Evolutionary conservation across 2,329 filamentous ascomycete species (phyloP), one percentile per base, ranked within the genome.

Genomic region (Cordyceps cateniannulata): DNA sequence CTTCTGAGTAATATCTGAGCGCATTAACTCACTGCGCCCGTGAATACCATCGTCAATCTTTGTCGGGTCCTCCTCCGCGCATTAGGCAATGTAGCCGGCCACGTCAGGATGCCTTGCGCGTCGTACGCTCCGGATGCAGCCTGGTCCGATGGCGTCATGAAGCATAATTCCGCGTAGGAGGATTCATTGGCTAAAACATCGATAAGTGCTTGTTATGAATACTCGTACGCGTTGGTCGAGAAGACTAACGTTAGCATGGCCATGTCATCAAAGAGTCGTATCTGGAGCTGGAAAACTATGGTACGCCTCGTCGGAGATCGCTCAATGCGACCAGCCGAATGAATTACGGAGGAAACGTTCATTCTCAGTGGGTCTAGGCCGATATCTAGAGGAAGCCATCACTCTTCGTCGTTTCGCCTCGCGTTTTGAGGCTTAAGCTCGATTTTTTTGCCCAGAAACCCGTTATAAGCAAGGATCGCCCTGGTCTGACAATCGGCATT

Each of bases 111-210:
- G 35, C 38, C 18, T 24, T 47, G 18, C 20, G 25, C 57, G 27
- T 40, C 48, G 25, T 53, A 38, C 18, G 10, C 24, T 25, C 35
- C 24, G 25, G 20, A 53, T 48, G 5, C 20, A 48, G 47, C 35
- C 40, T 54, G 59, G n/a, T 53, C 40, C 29, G 32, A 60, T 60
- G 50, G 50, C 44, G 59, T 54, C 49, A 54, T 53, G 29, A 27
- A 18, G 29, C 59, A 42, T 48, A 25, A 20, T 9, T 3, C 29
- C 29, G 59, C 50, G 48, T 27, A 49, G 47, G 22, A 27, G 5
- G 38, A 44, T 32, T 27, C 24, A 24, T 12, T 38, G 48, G 40
- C 27, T 29, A 52, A 38, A 27, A 20, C 16, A 25, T 20, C n/a
- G 20, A 35, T 9, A 22, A 20, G 20, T 16, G n/a, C 57, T 52